Conservation (phyloP, 208 protist species). For the Naegleria gruberi region DNA sequence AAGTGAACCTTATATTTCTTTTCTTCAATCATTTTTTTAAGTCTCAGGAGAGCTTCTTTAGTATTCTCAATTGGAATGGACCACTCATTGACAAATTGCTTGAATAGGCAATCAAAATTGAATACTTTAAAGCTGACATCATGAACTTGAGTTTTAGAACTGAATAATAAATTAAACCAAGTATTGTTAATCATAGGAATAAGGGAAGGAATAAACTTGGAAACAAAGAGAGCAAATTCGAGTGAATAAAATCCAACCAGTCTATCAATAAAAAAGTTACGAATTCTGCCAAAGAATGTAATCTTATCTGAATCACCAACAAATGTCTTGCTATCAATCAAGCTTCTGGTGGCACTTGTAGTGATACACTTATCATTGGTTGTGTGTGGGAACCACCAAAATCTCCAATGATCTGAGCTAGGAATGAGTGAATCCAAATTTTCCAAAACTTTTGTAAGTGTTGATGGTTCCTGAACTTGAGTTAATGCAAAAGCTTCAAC, state of each 20-base stretch:
- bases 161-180: not conserved
- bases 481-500: not conserved
- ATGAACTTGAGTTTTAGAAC: not conserved
- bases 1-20: constrained; percentile 59
- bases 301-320: not conserved
- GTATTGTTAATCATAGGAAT: not conserved
- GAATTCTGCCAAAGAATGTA: not conserved
- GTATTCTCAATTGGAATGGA: constrained; percentile 43
- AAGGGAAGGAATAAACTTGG: not conserved
- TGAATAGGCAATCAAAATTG: constrained; percentile 66
- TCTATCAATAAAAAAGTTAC: not conserved
- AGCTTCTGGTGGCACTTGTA: not conserved
- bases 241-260: not conserved
- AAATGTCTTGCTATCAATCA: not conserved
- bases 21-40: constrained; percentile 47
- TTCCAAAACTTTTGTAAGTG: not conserved
- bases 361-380: not conserved
- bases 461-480: not conserved
- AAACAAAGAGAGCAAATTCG: not conserved
- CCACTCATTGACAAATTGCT: constrained; percentile 67
- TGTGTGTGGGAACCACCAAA: not conserved
- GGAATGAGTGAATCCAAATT: not conserved
- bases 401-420: not conserved
- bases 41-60: not conserved
- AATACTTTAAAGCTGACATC: constrained; percentile 43